A percentile compares a stretch with the other conserved stretches of the same genome.
Conservation (phyloP, 2,329 filamentous ascomycete genomes). For the Mariannaea sp. region DNA sequence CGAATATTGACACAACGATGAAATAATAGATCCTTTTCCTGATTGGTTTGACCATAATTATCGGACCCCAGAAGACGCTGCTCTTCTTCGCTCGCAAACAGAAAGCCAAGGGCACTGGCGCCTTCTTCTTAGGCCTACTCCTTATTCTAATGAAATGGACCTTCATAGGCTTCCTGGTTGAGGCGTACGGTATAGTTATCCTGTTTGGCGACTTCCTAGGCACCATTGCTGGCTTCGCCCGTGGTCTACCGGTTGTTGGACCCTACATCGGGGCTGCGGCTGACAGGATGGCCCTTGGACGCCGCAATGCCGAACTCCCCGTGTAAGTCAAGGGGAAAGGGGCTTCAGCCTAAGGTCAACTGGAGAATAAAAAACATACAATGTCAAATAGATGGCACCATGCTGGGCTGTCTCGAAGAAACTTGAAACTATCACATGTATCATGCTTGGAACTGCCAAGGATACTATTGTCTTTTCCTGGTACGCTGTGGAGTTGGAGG, state of each 20-base stretch:
- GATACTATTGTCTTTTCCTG: slow-evolving; percentile 18
- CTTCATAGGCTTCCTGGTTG: slow-evolving; percentile 85
- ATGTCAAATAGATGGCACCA: too few relatives aligned
- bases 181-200: slow-evolving; percentile 90
- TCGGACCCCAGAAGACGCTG: slow-evolving; percentile 87
- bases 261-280: slow-evolving; percentile 79
- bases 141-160: slow-evolving; percentile 92
- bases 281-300: slow-evolving; percentile 70
- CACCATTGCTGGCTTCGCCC: slow-evolving; percentile 86
- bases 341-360: background rate
- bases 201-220: slow-evolving; percentile 96
- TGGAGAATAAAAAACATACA: too few relatives aligned
- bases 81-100: slow-evolving; percentile 93
- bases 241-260: slow-evolving; percentile 82
- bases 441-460: slow-evolving; percentile 4
- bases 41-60: slow-evolving; percentile 93
- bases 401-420: background rate
- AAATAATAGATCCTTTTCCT: slow-evolving; percentile 88
- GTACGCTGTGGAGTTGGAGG: slow-evolving; percentile 29
- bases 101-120: slow-evolving; percentile 88
- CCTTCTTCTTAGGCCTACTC: slow-evolving; percentile 81
- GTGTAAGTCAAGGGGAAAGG: slow-evolving; percentile 57
- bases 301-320: slow-evolving; percentile 77
- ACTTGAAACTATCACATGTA: slow-evolving; percentile 8
- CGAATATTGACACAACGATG: slow-evolving; percentile 21